Conservation (phyloP, 2,329 filamentous ascomycete species). For the Pseudogymnoascus sp. region DNA sequence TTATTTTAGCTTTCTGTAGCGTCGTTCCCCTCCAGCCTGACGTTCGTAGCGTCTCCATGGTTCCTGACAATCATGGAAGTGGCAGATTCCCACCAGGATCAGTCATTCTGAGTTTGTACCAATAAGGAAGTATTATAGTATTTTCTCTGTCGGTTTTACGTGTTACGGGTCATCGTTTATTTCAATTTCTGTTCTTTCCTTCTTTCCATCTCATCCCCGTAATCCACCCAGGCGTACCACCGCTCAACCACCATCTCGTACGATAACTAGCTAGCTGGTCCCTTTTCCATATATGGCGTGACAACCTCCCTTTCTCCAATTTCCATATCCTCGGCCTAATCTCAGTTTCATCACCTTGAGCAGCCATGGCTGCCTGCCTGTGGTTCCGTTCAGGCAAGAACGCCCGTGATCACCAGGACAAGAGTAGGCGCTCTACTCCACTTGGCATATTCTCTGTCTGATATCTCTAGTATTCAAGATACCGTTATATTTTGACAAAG, state of each 20-base stretch:
- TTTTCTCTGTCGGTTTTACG: neutral
- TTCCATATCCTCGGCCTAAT: neutral
- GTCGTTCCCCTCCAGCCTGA: neutral
- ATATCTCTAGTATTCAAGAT: slow-evolving; percentile 1
- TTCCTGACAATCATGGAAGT: neutral
- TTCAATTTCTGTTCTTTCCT: neutral
- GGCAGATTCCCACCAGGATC: neutral
- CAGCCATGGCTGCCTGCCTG: neutral
- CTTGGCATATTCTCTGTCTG: neutral
- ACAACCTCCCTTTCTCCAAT: neutral
- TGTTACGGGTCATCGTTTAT: neutral
- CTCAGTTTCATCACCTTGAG: neutral
- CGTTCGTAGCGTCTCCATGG: neutral
- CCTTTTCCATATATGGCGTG: neutral
- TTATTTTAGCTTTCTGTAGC: neutral
- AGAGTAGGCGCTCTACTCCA: neutral
- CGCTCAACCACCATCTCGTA: neutral
- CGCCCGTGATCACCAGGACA: neutral
- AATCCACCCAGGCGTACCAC: neutral
- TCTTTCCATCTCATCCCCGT: neutral
- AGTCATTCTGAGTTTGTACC: neutral
- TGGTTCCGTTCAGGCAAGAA: neutral
- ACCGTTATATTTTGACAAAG: neutral
- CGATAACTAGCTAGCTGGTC: neutral
- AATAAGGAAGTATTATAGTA: neutral